Percentiles rank a stretch among this genome's conserved stretches.
These are phyloP conservation scores for Leccinum angustisporum DNA, from an alignment of 1,284 basidiomycete species.

Conservation along the genomic window DNA sequence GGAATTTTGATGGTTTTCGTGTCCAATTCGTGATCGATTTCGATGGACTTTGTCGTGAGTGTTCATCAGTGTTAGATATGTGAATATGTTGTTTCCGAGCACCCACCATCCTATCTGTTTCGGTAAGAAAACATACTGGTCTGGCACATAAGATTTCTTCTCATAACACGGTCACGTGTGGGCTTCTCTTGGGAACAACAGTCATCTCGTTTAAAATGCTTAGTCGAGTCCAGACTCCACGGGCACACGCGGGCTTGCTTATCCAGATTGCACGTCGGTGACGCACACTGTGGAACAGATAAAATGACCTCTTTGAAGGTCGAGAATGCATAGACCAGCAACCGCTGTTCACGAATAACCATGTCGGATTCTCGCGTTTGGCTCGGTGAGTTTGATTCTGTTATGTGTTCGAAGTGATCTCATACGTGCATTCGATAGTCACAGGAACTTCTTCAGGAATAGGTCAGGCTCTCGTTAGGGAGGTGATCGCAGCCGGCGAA, in stretches of 20 bases:
- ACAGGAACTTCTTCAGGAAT: constrained; percentile 28
- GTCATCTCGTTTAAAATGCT: too few relatives aligned
- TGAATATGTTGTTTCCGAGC: neutral
- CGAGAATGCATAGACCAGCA: neutral
- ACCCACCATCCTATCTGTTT: neutral
- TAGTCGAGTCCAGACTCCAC: too few relatives aligned
- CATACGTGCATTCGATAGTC: constrained; percentile 10
- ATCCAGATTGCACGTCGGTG: too few relatives aligned
- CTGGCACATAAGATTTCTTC: too few relatives aligned
- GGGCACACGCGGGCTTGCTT: too few relatives aligned
- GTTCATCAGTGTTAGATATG: neutral
- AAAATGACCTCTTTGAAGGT: constrained; percentile 8
- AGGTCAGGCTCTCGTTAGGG: constrained; percentile 19
- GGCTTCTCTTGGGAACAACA: too few relatives aligned
- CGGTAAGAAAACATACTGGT: too few relatives aligned
- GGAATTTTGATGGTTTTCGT: neutral
- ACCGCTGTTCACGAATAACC: neutral
- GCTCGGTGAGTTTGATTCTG: constrained; percentile 18
- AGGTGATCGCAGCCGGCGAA: constrained; percentile 25
- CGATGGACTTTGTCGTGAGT: neutral
- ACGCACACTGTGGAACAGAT: constrained; percentile 2
- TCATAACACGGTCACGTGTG: too few relatives aligned
- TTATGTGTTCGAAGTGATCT: neutral
- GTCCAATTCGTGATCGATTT: neutral
- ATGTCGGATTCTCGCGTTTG: constrained; percentile 28